These are phyloP conservation scores for Aegilops tauschii DNA, from an alignment of 176 grass and related monocot genomes.

Conservation along the genomic window DNA sequence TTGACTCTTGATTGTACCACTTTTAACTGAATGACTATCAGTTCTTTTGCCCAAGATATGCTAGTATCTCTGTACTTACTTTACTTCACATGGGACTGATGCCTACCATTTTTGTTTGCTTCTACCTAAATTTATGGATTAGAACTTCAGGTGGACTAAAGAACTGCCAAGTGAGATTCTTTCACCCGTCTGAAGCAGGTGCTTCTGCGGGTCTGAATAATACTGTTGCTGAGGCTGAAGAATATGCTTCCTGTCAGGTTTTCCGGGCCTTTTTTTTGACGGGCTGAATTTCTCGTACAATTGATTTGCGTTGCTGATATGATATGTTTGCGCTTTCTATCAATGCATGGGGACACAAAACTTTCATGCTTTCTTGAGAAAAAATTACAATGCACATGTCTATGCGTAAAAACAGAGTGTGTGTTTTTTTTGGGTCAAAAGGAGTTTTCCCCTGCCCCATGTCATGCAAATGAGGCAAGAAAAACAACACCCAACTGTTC, in stretches of 20 bases:
- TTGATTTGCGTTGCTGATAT: neutral
- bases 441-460: no score
- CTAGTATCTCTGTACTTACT: neutral
- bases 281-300: neutral
- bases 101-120: neutral
- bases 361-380: no score
- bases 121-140: neutral
- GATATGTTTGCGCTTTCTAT: neutral
- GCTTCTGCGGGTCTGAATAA: neutral
- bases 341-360: neutral
- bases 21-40: slow-evolving; percentile 3
- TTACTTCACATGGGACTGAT: neutral
- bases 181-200: neutral
- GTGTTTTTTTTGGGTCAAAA: neutral
- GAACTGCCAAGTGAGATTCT: neutral
- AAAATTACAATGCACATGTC: neutral
- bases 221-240: neutral
- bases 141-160: neutral
- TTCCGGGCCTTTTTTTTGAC: neutral
- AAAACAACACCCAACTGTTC: no score
- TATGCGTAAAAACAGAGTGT: neutral
- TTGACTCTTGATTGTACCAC: slow-evolving; percentile 17
- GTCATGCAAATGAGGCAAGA: no score
- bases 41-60: neutral
- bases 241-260: neutral